These are phyloP conservation scores for Pseudovirgaria hyperparasitica DNA, from an alignment of 2,329 filamentous ascomycete species.

Conservation along the genomic window DNA sequence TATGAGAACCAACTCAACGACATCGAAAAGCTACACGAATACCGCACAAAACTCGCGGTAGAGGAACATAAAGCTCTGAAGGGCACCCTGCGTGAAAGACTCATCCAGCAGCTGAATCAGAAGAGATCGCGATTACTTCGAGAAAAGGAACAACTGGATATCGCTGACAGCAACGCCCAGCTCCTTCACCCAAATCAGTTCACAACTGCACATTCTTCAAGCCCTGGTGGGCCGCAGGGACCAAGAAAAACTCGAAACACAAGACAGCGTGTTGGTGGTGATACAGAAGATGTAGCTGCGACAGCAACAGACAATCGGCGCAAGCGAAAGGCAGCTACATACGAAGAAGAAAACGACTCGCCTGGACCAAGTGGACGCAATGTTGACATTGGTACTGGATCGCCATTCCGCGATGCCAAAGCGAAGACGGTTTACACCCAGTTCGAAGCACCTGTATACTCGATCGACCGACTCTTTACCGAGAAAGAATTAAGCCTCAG, in stretches of 20 bases:
- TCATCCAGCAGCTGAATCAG: constrained; percentile 44
- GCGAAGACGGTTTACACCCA: constrained; percentile 40
- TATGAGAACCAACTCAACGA: constrained; percentile 43
- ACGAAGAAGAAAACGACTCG: constrained; percentile 44
- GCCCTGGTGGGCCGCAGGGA: constrained; percentile 46
- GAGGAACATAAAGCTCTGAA: constrained; percentile 49
- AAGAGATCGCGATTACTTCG: constrained; percentile 45
- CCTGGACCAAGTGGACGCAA: constrained; percentile 38
- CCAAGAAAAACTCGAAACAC: constrained; percentile 52
- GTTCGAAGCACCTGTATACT: constrained; percentile 46
- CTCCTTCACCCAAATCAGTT: constrained; percentile 54
- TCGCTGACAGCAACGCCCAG: constrained; percentile 52
- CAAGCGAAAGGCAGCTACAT: constrained; percentile 42
- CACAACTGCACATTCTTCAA: constrained; percentile 51
- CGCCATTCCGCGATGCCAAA: constrained; percentile 40
- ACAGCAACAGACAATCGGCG: constrained; percentile 36
- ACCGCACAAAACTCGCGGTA: constrained; percentile 47
- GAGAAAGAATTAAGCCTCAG: constrained; percentile 53
- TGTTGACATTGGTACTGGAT: constrained; percentile 34
- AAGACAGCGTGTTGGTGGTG: constrained; percentile 41
- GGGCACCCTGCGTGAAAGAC: constrained; percentile 46
- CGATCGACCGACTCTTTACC: constrained; percentile 51
- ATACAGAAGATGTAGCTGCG: constrained; percentile 33
- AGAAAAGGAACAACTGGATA: constrained; percentile 55
- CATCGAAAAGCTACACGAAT: constrained; percentile 43